Conservation (phyloP, 2,329 filamentous ascomycete species). For the Pseudopyrenochaeta lycopersici region DNA sequence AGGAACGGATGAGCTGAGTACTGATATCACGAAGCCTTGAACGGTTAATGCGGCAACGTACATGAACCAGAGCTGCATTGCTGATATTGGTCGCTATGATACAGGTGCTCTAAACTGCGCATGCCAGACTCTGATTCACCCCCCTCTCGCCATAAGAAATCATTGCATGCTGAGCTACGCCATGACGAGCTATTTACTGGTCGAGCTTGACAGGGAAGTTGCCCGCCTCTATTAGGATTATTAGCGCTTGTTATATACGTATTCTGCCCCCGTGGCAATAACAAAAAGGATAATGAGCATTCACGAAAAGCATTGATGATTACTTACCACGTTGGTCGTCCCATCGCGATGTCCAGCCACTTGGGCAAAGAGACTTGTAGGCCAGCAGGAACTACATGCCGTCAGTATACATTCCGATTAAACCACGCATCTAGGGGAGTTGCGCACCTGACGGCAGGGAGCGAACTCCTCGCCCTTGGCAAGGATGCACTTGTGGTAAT, state of each 20-base stretch:
- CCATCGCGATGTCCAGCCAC: slow-evolving; percentile 92
- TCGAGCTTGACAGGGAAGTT: slow-evolving; percentile 50
- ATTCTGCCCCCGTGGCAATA: too few relatives aligned
- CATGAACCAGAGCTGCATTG: slow-evolving; percentile 38
- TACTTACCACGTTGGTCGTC: slow-evolving; percentile 91
- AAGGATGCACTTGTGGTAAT: slow-evolving; percentile 99
- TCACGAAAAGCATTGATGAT: not conserved
- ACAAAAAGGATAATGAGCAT: not conserved
- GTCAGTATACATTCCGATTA: slow-evolving; percentile 16
- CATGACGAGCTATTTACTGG: slow-evolving; percentile 38
- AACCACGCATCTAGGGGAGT: not conserved
- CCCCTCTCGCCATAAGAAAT: slow-evolving; percentile 24
- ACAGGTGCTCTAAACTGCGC: slow-evolving; percentile 33
- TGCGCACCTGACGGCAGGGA: slow-evolving; percentile 88
- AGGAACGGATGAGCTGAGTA: not conserved
- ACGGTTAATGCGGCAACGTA: slow-evolving; percentile 1
- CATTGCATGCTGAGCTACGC: slow-evolving; percentile 19
- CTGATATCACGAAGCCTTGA: slow-evolving; percentile 9
- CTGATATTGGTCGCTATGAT: slow-evolving; percentile 39
- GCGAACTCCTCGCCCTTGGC: slow-evolving; percentile 99
- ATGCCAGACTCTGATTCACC: slow-evolving; percentile 34
- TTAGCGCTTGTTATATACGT: slow-evolving; percentile 5
- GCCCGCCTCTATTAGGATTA: slow-evolving; percentile 32
- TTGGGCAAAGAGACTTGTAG: slow-evolving; percentile 97
- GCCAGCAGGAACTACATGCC: slow-evolving; percentile 85